These are phyloP conservation scores for Paraurostyla sp. DNA, from an alignment of 73 alveolate genomes.

Conservation along the genomic window DNA sequence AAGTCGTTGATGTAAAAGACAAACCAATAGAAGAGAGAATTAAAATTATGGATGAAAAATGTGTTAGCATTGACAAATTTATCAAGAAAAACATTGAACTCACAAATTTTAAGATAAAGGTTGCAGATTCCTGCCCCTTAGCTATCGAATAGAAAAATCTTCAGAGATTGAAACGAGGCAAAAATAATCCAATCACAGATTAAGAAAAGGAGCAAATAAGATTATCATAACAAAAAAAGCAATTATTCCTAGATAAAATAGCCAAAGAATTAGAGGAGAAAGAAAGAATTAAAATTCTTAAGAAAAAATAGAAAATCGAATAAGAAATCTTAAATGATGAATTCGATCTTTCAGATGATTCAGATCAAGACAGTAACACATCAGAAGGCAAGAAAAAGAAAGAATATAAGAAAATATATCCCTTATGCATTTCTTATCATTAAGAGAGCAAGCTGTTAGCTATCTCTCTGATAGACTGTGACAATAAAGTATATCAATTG, in stretches of 20 bases:
- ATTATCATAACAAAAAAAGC: slow-evolving; percentile 7
- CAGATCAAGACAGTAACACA: background rate
- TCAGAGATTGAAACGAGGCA: background rate
- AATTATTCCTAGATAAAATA: slow-evolving; percentile 34
- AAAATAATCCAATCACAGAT: slow-evolving; percentile 16
- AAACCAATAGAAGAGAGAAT: slow-evolving; percentile 36
- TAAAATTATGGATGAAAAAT: background rate
- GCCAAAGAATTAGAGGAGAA: slow-evolving; percentile 42
- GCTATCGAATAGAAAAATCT: slow-evolving; percentile 9
- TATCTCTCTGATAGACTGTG: slow-evolving; percentile 64
- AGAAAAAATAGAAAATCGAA: background rate
- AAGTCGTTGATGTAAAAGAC: background rate
- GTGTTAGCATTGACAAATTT: background rate
- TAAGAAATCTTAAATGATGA: background rate
- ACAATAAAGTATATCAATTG: slow-evolving; percentile 30
- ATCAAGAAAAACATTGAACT: slow-evolving; percentile 29
- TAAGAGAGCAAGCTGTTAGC: slow-evolving; percentile 36
- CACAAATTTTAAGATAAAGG: slow-evolving; percentile 31
- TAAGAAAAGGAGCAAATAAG: slow-evolving; percentile 21
- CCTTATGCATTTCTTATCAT: slow-evolving; percentile 57
- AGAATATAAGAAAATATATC: slow-evolving; percentile 60
- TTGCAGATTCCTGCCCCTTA: slow-evolving; percentile 56
- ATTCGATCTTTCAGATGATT: background rate
- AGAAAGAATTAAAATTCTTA: background rate
- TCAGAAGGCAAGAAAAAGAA: slow-evolving; percentile 2